Base-by-base conservation (phyloP, 495 filamentous ascomycete genomes). In the Talaromyces trachyspermus region DNA sequence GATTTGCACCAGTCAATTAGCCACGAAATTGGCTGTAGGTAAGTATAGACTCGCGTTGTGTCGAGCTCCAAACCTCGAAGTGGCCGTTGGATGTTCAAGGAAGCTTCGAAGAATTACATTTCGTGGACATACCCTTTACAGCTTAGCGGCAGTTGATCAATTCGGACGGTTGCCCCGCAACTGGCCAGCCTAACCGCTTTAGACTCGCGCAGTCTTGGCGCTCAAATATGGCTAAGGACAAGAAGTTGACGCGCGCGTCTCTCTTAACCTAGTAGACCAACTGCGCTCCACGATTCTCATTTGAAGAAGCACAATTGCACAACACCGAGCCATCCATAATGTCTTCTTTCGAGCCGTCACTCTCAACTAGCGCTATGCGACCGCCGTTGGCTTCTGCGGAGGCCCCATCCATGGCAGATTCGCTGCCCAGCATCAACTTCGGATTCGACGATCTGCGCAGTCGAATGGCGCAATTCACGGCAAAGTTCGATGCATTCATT, bases 401-500 rank as follows among this genome's bases (percentile, higher is more conserved):
- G 48, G 73, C 70, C 36, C 75, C 77, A 5, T 79, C 79, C 49
- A 81, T 84, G 75, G 87, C 88, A 27, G 88, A 92, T 63, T 80
- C 81, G 10, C 79, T 96, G 7, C 92, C 92, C 29, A 87, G 72
- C 62, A 86, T 95, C 65, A 89, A 92, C 66, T 96, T 97, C 64
- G 89, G 88, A 48, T 97, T 97, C 66, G 91, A 97, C 49, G 89
- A 95, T 51, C 71, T 98, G 50, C 90, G 90, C 64, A 88, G 88
- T 53, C 83, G 88, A 66, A 97, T 98, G 91, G 80, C 85, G 22
- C 84, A 85, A 43, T 98, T 98, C 63, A 97, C 88, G 0, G 79
- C 80, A 8, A 85, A 78, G 48, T 98, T 98, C 54, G 92, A 97
- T 58, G 82, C 82, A 5, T 96, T 96, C 58, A 96, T 98, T 54